Evolutionary conservation across 768 basidiomycete species (phyloP).

Genomic region (Tylopilus vinaceipallidus): DNA sequence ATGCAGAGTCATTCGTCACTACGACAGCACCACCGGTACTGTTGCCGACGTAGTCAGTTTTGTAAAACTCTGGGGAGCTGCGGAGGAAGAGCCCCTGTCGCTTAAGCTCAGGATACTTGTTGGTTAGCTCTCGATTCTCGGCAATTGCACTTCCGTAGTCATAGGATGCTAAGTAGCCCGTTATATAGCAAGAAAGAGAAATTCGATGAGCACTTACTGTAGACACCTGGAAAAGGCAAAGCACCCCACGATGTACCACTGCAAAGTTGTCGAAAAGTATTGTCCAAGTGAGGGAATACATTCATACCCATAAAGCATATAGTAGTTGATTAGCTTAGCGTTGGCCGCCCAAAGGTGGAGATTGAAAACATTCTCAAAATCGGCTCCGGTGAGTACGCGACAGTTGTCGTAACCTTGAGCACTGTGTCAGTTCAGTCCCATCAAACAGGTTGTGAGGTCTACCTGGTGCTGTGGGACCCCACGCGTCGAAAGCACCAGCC

Average conservation of each 20-base stretch:
- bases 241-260: constrained; percentile 88
- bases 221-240: constrained; percentile 75
- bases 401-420: constrained; percentile 60
- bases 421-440: not conserved
- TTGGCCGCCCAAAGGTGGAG: constrained; percentile 77
- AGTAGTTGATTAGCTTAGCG: constrained; percentile 78
- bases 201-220: constrained; percentile 37
- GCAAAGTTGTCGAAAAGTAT: constrained; percentile 5
- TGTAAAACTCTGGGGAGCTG: constrained; percentile 74
- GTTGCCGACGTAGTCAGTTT: constrained; percentile 74
- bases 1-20: constrained; percentile 46
- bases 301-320: constrained; percentile 77
- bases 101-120: constrained; percentile 78
- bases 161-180: constrained; percentile 48
- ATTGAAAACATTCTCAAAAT: constrained; percentile 81
- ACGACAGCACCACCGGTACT: constrained; percentile 47
- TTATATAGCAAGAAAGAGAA: not conserved
- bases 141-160: constrained; percentile 76
- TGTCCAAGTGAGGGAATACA: not conserved
- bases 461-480: constrained; percentile 75
- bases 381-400: constrained; percentile 61
- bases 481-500: constrained; percentile 78
- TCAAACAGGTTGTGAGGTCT: not conserved
- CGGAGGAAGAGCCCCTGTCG: constrained; percentile 76
- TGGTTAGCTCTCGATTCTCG: constrained; percentile 62